These are phyloP conservation scores for Microdochium trichocladiopsis DNA, from an alignment of 2,329 filamentous ascomycete species.

Conservation along the genomic window DNA sequence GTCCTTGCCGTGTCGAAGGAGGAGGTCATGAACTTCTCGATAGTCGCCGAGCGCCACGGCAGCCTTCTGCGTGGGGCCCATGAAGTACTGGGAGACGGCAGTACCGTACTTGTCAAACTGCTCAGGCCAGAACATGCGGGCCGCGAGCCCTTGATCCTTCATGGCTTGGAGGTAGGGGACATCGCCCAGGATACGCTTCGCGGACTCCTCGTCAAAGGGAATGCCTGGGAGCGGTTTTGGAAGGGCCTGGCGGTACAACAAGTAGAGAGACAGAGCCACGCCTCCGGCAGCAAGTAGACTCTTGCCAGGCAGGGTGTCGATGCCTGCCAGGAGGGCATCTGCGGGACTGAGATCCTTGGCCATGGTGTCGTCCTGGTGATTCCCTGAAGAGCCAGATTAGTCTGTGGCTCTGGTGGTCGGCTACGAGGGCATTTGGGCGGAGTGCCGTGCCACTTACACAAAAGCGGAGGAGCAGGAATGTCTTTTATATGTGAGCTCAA, in stretches of 20 bases:
- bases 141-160: conserved; percentile 2
- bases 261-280: background rate
- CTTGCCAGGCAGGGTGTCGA: background rate
- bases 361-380: background rate
- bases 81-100: conserved; percentile 8
- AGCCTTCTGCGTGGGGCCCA: conserved; percentile 4
- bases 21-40: conserved; percentile 6
- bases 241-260: conserved; percentile 5
- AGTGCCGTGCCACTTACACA: no score
- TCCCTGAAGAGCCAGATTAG: no score
- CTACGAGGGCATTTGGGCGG: no score
- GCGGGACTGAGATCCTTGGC: background rate
- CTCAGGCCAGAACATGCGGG: conserved; percentile 4
- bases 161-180: conserved; percentile 2
- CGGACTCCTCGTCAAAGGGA: conserved; percentile 6
- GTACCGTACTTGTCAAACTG: conserved; percentile 2
- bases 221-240: conserved; percentile 8
- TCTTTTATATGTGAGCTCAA: no score
- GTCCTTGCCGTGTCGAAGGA: conserved; percentile 6
- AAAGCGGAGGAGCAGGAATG: no score
- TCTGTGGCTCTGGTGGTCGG: no score
- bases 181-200: conserved; percentile 6
- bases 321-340: background rate
- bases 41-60: conserved; percentile 6
- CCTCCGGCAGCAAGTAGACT: background rate